A percentile compares a stretch with the other conserved stretches of the same genome.
These are phyloP conservation scores for Helminthosporium solani DNA, from an alignment of 2,329 filamentous ascomycete genomes.

Conservation along the genomic window DNA sequence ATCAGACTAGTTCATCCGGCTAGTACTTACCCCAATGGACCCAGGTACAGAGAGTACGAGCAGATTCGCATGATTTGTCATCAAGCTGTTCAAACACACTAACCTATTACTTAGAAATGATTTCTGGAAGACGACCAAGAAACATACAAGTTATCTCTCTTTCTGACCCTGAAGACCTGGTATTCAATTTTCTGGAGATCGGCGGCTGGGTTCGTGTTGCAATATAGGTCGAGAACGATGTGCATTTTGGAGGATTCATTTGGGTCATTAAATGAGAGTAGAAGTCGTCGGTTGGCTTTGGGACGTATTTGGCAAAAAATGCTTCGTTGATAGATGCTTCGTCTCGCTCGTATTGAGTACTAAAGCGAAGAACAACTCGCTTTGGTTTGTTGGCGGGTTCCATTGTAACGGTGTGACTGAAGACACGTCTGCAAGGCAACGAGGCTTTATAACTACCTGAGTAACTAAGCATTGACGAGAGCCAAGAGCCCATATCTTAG, in stretches of 20 bases:
- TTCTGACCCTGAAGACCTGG: slow-evolving; percentile 26
- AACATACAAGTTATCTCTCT: slow-evolving; percentile 10
- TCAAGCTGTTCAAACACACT: slow-evolving; percentile 7
- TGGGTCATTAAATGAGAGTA: slow-evolving; percentile 12
- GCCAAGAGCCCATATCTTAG: too few species aligned
- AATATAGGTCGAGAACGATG: slow-evolving; percentile 32
- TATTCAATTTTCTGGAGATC: slow-evolving; percentile 24
- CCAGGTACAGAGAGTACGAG: slow-evolving; percentile 5
- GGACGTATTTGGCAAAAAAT: slow-evolving; percentile 7
- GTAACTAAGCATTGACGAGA: too few species aligned
- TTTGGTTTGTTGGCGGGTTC: slow-evolving; percentile 4
- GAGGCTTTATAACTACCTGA: too few species aligned
- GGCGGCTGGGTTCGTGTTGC: slow-evolving; percentile 25
- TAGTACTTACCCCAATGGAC: slow-evolving; percentile 6
- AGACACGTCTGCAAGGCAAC: too few species aligned
- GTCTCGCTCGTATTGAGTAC: slow-evolving; percentile 10
- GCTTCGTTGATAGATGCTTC: slow-evolving; percentile 11
- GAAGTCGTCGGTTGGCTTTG: slow-evolving; percentile 7
- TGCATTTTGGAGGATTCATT: slow-evolving; percentile 26
- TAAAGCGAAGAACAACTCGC: slow-evolving; percentile 14
- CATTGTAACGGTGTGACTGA: neutral
- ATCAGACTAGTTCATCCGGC: slow-evolving; percentile 4
- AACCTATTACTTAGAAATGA: slow-evolving; percentile 7
- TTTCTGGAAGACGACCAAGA: neutral
- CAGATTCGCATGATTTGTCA: slow-evolving; percentile 3